Evolutionary conservation across 192 early-diverging fungal genomes (phyloP).

Genomic region (Entomortierella beljakovae): DNA sequence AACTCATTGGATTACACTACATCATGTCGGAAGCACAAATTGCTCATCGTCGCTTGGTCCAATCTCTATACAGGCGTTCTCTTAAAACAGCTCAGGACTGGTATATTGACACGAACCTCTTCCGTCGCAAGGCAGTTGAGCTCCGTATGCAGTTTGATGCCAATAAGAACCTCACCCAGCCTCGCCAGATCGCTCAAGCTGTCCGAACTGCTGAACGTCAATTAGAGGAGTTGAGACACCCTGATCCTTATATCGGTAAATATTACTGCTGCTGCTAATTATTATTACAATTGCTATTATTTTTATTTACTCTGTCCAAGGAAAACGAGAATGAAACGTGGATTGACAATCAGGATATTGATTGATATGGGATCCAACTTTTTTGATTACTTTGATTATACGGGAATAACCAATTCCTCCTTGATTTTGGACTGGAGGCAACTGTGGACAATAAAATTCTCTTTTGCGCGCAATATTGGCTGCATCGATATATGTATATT

Average conservation of each 20-base stretch:
- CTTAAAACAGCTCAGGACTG: conserved; percentile 88
- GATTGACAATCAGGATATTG: no score
- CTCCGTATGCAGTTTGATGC: conserved; percentile 89
- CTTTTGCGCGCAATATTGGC: no score
- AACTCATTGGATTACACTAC: background rate
- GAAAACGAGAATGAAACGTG: no score
- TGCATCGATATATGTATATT: no score
- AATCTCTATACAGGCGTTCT: conserved; percentile 86
- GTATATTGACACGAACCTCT: conserved; percentile 85
- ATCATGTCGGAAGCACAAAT: conserved; percentile 59
- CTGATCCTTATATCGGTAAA: conserved; percentile 86
- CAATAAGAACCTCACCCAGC: conserved; percentile 78
- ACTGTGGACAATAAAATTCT: no score
- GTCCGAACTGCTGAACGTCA: conserved; percentile 79
- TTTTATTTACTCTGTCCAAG: no score
- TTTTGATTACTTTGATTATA: no score
- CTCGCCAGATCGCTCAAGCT: conserved; percentile 75
- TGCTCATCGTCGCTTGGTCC: conserved; percentile 79
- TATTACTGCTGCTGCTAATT: background rate
- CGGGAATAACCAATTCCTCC: no score
- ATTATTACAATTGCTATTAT: no score
- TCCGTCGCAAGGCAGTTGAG: conserved; percentile 84
- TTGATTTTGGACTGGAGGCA: no score
- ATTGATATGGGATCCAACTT: no score
- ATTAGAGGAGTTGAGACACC: conserved; percentile 80